Evolutionary conservation across 164 flowering plant genomes (phyloP).

Genomic region (Liriodendron chinense): DNA sequence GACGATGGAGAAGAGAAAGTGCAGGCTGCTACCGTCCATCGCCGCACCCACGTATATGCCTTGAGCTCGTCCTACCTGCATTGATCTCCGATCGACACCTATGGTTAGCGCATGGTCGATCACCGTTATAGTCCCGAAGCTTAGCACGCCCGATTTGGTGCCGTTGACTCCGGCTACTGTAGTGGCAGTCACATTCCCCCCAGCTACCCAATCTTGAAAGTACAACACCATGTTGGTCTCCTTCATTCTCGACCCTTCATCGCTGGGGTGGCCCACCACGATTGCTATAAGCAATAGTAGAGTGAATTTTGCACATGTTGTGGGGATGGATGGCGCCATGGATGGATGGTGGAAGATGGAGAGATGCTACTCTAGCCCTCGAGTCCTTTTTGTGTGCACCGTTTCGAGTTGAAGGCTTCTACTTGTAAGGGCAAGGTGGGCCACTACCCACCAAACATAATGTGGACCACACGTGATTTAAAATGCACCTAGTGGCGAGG

Average conservation of each 20-base stretch:
- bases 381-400: too few species aligned
- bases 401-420: too few species aligned
- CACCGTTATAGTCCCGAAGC: conserved; percentile 7
- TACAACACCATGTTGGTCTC: conserved; percentile 13
- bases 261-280: background rate
- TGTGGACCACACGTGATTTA: too few species aligned
- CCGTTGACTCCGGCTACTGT: background rate
- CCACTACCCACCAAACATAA: too few species aligned
- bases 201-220: conserved; percentile 9
- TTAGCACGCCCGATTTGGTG: background rate
- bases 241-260: background rate
- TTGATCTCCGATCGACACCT: conserved; percentile 1
- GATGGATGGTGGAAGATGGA: background rate
- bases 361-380: too few species aligned
- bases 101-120: conserved; percentile 11
- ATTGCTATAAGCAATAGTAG: background rate
- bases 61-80: conserved; percentile 10
- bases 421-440: too few species aligned
- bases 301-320: background rate
- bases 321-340: background rate
- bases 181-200: background rate
- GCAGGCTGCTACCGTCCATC: background rate
- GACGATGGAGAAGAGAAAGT: conserved; percentile 6
- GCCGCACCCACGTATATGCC: conserved; percentile 6
- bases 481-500: too few species aligned